Evolutionary conservation across 768 basidiomycete species (phyloP).

Genomic region (Lyophyllum decastes): DNA sequence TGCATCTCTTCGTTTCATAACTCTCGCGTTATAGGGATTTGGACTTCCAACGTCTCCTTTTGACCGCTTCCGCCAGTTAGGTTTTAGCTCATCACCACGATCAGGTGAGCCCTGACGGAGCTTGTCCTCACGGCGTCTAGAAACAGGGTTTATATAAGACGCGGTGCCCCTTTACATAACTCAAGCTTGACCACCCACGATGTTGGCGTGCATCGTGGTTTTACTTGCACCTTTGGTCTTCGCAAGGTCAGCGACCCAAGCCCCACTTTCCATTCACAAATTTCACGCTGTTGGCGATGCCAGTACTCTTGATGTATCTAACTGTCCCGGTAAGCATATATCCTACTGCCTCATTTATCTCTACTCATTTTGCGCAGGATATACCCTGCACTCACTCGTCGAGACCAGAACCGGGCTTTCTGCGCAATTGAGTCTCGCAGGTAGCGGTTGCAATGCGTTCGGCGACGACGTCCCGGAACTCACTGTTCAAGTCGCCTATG

Average conservation of each 20-base stretch:
- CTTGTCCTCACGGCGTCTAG: neutral
- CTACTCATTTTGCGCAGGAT: slow-evolving; percentile 41
- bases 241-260: slow-evolving; percentile 11
- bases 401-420: slow-evolving; percentile 50
- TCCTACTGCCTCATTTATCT: neutral
- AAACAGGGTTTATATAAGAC: neutral
- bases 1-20: too few species aligned
- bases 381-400: slow-evolving; percentile 45
- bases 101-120: neutral
- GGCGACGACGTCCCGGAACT: slow-evolving; percentile 59
- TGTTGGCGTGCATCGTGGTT: slow-evolving; percentile 3
- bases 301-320: slow-evolving; percentile 14
- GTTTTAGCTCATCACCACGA: too few species aligned
- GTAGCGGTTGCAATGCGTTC: slow-evolving; percentile 64
- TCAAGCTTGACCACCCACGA: neutral
- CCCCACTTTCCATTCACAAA: neutral
- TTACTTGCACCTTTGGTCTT: slow-evolving; percentile 7
- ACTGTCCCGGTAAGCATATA: slow-evolving; percentile 3
- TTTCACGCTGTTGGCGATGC: neutral
- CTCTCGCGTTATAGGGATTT: too few species aligned
- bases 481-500: slow-evolving; percentile 68
- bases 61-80: too few species aligned
- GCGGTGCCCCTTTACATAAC: neutral
- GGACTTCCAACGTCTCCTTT: too few species aligned
- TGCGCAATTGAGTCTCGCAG: slow-evolving; percentile 55